phyloP scores from a whole-genome alignment of 1,139 yeast genomes.

The Zygotorulaspora mrakii region DNA sequence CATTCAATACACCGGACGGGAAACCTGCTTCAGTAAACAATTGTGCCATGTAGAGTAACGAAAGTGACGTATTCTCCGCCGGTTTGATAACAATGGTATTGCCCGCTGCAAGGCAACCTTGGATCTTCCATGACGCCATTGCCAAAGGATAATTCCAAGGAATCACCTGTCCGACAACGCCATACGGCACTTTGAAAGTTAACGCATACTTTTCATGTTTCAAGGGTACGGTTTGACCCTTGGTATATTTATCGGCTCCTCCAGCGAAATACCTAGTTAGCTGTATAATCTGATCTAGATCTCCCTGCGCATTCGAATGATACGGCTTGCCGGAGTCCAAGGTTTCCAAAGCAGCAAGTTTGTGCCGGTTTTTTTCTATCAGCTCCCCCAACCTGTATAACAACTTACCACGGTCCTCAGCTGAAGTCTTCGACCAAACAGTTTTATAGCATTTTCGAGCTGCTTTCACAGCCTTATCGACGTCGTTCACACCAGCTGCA shows the following conservation, averaged over 20 bases:
- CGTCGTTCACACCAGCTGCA: conserved; percentile 64
- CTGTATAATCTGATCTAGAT: conserved; percentile 57
- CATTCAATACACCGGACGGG: conserved; percentile 67
- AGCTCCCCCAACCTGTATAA: conserved; percentile 51
- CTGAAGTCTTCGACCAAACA: conserved; percentile 47
- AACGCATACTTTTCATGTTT: conserved; percentile 62
- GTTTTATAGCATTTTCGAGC: conserved; percentile 65
- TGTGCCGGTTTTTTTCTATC: conserved; percentile 47
- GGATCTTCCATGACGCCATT: conserved; percentile 69
- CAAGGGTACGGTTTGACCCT: conserved; percentile 70
- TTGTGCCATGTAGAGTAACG: conserved; percentile 53
- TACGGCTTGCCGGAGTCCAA: conserved; percentile 64
- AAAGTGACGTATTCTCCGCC: conserved; percentile 63
- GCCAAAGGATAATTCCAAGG: conserved; percentile 76
- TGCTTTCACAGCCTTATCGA: conserved; percentile 70
- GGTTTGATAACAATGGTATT: conserved; percentile 65
- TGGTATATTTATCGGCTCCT: conserved; percentile 75
- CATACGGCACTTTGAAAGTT: conserved; percentile 77
- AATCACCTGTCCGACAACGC: conserved; percentile 72
- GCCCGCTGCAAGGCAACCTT: conserved; percentile 68
- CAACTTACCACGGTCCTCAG: conserved; percentile 47
- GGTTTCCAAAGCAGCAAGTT: conserved; percentile 57
- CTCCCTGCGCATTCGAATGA: conserved; percentile 51
- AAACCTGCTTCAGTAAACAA: conserved; percentile 62
- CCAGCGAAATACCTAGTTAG: conserved; percentile 75